A percentile compares a stretch with the other conserved stretches of the same genome.
Conservation (phyloP, 441 rosid genomes). For the Daphne laureola region DNA sequence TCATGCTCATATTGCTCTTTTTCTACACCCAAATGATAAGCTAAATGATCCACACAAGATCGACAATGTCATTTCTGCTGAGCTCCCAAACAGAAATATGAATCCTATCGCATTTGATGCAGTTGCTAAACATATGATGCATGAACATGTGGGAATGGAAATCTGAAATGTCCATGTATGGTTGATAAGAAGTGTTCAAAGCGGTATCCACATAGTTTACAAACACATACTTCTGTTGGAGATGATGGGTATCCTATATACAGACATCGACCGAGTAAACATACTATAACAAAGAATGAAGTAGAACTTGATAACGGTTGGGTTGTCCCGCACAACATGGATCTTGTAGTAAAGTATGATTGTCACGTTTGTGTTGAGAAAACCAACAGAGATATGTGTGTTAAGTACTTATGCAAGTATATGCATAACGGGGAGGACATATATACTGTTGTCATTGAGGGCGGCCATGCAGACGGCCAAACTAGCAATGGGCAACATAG, state of each 20-base stretch:
- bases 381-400: not conserved
- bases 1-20: slow-evolving; percentile 12
- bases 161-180: not conserved
- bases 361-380: not conserved
- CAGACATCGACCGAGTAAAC: not conserved
- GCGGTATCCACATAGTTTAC: not conserved
- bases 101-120: not conserved
- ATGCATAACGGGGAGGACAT: not conserved
- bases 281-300: not conserved
- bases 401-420: not conserved
- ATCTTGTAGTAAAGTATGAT: not conserved
- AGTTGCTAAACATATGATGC: slow-evolving; percentile 9
- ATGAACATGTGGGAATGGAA: slow-evolving; percentile 4
- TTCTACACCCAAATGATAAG: not conserved
- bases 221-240: not conserved
- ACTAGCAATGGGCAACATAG: no score
- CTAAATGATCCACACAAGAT: not conserved
- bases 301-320: not conserved
- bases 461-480: not conserved
- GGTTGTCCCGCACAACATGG: not conserved
- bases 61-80: not conserved
- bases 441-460: not conserved
- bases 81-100: not conserved
- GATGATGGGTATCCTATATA: not conserved
- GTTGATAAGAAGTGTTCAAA: not conserved